These are phyloP conservation scores for Ceratobasidium sp. DNA, from an alignment of 1,284 basidiomycete genomes.

Conservation along the genomic window DNA sequence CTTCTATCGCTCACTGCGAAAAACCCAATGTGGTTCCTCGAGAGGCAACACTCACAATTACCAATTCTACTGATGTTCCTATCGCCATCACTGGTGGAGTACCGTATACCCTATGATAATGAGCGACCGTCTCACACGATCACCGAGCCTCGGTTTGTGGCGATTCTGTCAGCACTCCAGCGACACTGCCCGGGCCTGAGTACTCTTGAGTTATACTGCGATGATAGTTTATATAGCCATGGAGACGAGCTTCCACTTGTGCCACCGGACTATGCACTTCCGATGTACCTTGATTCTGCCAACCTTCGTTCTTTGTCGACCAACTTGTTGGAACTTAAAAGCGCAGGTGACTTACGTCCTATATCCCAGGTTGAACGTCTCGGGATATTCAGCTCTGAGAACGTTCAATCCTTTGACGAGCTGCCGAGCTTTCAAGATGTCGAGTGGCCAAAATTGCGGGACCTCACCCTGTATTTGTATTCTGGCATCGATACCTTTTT, in stretches of 20 bases:
- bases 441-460: neutral
- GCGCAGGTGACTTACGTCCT: neutral
- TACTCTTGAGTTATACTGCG: neutral
- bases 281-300: neutral
- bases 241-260: neutral
- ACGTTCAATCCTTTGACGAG: too few species aligned
- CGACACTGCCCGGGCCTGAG: neutral
- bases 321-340: neutral
- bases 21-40: neutral
- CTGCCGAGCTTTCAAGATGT: neutral
- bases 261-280: neutral
- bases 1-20: neutral
- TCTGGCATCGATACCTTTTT: neutral
- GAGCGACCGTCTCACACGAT: neutral
- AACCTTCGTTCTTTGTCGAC: neutral
- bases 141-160: neutral
- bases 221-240: neutral
- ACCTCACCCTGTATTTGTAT: neutral
- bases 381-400: neutral
- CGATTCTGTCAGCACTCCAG: neutral
- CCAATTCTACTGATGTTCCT: conserved; percentile 5
- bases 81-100: neutral
- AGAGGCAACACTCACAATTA: neutral
- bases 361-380: neutral
- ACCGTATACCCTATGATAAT: neutral